These are phyloP conservation scores for Lichina pygmaea DNA, from an alignment of 495 filamentous ascomycete genomes.

Conservation along the genomic window DNA sequence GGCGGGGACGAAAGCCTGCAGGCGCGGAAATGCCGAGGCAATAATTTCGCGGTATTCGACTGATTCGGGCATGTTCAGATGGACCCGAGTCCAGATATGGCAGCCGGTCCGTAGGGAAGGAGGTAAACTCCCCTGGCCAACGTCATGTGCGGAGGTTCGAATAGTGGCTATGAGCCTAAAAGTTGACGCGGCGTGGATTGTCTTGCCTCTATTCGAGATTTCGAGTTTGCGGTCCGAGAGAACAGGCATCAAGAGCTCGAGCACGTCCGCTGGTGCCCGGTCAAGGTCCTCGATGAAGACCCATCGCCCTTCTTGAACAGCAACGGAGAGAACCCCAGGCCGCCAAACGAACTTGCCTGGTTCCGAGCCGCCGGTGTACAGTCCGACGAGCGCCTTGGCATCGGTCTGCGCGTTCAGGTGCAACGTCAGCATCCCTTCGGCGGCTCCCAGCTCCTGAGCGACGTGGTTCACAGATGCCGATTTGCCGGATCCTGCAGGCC, in stretches of 20 bases:
- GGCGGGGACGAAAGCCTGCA: slow-evolving; percentile 37
- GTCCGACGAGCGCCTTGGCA: slow-evolving; percentile 76
- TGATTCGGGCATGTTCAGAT: slow-evolving; percentile 35
- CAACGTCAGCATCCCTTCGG: slow-evolving; percentile 57
- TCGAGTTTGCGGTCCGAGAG: slow-evolving; percentile 71
- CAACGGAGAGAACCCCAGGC: slow-evolving; percentile 80
- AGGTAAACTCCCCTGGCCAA: slow-evolving; percentile 33
- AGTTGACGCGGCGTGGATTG: slow-evolving; percentile 48
- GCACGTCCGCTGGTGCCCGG: slow-evolving; percentile 81
- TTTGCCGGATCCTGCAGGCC: slow-evolving; percentile 72
- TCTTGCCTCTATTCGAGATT: slow-evolving; percentile 67
- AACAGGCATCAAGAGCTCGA: slow-evolving; percentile 70
- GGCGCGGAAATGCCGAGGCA: slow-evolving; percentile 32
- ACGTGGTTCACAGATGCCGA: slow-evolving; percentile 64
- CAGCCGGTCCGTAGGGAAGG: slow-evolving; percentile 39
- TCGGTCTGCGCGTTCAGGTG: slow-evolving; percentile 95
- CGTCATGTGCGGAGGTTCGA: slow-evolving; percentile 43
- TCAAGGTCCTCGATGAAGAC: slow-evolving; percentile 91
- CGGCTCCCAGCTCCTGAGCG: slow-evolving; percentile 45
- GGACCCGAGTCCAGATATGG: slow-evolving; percentile 55
- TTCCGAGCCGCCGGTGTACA: slow-evolving; percentile 65
- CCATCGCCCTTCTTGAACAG: slow-evolving; percentile 83
- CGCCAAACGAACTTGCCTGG: slow-evolving; percentile 80
- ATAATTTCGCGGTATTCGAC: slow-evolving; percentile 54
- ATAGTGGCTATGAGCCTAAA: slow-evolving; percentile 84